These are phyloP conservation scores for Spizellomyces sp. DNA, from an alignment of 192 early-diverging fungal genomes.

Conservation along the genomic window DNA sequence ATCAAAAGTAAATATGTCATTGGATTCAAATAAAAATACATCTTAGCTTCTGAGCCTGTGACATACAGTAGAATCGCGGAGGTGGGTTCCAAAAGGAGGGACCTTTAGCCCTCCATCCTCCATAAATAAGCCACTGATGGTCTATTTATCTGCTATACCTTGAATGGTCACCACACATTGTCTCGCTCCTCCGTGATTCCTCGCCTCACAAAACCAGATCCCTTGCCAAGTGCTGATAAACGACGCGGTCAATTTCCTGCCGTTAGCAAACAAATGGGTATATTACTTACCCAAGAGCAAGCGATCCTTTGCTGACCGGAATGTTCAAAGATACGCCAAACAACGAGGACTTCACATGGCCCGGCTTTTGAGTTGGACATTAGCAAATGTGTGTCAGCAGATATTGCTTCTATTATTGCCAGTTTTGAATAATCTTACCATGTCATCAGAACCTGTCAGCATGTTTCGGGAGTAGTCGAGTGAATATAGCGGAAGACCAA, in stretches of 20 bases:
- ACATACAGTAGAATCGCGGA: no score
- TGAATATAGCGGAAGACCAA: no score
- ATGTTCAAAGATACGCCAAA: constrained; percentile 85
- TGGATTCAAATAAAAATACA: no score
- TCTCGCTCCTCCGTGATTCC: constrained; percentile 33
- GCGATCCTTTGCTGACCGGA: constrained; percentile 75
- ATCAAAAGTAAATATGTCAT: no score
- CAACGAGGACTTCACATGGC: constrained; percentile 82
- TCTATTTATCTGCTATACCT: constrained; percentile 17
- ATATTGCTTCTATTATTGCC: constrained; percentile 3
- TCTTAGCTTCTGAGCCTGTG: no score
- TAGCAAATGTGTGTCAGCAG: neutral
- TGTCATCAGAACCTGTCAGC: constrained; percentile 82
- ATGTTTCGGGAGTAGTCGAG: no score
- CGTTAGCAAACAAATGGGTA: neutral
- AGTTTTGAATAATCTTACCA: constrained; percentile 47
- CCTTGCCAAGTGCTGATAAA: constrained; percentile 42
- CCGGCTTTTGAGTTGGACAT: constrained; percentile 52
- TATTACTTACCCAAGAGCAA: constrained; percentile 67
- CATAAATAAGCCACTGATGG: neutral
- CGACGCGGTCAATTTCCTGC: neutral
- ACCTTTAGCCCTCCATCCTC: no score
- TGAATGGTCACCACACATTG: constrained; percentile 37
- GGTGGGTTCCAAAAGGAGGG: no score
- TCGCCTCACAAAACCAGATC: constrained; percentile 45